Conservation (phyloP, 148 eudicot genomes). For the Spergularia marina region DNA sequence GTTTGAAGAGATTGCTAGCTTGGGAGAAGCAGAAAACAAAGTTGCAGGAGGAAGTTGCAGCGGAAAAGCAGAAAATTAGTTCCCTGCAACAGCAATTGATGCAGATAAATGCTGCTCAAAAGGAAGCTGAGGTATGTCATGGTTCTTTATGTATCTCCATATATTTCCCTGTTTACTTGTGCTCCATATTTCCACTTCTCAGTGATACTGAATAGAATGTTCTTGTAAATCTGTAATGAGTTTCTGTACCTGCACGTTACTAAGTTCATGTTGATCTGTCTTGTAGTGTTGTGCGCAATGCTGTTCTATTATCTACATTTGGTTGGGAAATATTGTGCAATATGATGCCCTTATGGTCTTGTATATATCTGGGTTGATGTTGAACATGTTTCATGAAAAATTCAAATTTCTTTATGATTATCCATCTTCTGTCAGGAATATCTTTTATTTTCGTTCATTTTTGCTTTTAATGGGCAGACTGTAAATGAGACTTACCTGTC, state of each 20-base stretch:
- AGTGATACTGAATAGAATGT: not conserved
- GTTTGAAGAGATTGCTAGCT: conserved; percentile 74
- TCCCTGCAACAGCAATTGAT: conserved; percentile 62
- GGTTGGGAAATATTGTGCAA: conserved; percentile 3
- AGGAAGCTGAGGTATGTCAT: conserved; percentile 63
- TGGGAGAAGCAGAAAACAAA: conserved; percentile 96
- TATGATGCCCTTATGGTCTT: not conserved
- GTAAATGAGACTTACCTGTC: not conserved
- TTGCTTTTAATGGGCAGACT: not conserved
- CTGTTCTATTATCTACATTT: not conserved
- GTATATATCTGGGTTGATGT: not conserved
- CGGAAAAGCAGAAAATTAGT: conserved; percentile 64
- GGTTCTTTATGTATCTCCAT: conserved; percentile 4
- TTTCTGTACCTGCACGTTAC: too few relatives aligned
- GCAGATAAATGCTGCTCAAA: conserved; percentile 59
- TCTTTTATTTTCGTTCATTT: not conserved
- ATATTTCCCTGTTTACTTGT: not conserved
- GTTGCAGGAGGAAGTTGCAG: conserved; percentile 78
- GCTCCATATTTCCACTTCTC: not conserved
- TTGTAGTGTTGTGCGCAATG: not conserved
- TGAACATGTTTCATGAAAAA: not conserved
- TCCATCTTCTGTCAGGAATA: not conserved
- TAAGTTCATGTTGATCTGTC: not conserved
- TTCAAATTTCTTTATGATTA: not conserved
- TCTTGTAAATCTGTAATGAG: not conserved